Conservation (phyloP, 2,329 filamentous ascomycete species). For the Xylariaceae sp. region DNA sequence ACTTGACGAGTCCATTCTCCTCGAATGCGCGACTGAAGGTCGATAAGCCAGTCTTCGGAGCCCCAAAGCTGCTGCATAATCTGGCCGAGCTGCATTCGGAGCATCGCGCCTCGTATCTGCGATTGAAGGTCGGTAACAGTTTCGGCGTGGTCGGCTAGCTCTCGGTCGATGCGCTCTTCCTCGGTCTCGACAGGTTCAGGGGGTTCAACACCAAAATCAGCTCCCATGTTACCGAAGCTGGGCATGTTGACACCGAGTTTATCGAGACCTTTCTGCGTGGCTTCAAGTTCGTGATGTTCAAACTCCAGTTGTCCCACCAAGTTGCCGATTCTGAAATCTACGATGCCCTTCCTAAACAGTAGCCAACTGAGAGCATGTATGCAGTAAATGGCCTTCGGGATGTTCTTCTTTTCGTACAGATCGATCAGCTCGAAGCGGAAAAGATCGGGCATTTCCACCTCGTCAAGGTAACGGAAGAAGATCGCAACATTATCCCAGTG, state of each 20-base stretch:
- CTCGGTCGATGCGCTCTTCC: slow-evolving; percentile 78
- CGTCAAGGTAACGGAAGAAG: slow-evolving; percentile 90
- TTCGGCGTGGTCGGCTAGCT: slow-evolving; percentile 70
- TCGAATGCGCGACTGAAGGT: slow-evolving; percentile 80
- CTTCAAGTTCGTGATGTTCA: slow-evolving; percentile 94
- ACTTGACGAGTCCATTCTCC: slow-evolving; percentile 85
- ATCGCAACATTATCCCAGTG: slow-evolving; percentile 98
- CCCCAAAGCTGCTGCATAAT: slow-evolving; percentile 91
- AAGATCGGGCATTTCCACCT: slow-evolving; percentile 86
- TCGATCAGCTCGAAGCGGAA: slow-evolving; percentile 97
- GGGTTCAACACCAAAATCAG: slow-evolving; percentile 82
- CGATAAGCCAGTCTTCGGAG: slow-evolving; percentile 67
- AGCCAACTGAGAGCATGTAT: slow-evolving; percentile 97
- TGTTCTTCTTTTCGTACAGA: slow-evolving; percentile 98
- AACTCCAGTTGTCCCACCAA: slow-evolving; percentile 95
- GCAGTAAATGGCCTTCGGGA: slow-evolving; percentile 98
- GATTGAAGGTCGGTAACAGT: slow-evolving; percentile 76
- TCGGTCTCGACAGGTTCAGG: slow-evolving; percentile 82
- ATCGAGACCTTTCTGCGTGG: slow-evolving; percentile 93
- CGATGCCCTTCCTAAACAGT: slow-evolving; percentile 89
- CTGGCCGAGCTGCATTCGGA: slow-evolving; percentile 70
- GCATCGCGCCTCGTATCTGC: slow-evolving; percentile 74
- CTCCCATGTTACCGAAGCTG: slow-evolving; percentile 95
- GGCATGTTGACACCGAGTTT: slow-evolving; percentile 94
- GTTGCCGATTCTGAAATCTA: slow-evolving; percentile 94